Evolutionary conservation across 2,329 filamentous ascomycete genomes (phyloP), one percentile per base, ranked within the genome.

Genomic region (Paracoccidioides brasiliensis): DNA sequence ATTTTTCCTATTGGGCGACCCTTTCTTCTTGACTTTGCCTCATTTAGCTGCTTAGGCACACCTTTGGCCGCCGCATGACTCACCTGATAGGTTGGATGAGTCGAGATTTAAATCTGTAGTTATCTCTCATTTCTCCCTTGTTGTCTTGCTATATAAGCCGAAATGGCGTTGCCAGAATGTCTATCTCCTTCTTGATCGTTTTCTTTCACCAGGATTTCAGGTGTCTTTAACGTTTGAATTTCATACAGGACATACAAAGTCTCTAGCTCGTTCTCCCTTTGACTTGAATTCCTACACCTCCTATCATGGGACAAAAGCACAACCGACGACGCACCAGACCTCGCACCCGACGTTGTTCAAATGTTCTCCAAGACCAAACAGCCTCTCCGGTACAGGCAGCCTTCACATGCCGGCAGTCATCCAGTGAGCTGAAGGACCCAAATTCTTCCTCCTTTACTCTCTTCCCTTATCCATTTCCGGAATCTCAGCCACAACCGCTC

Each of bases 261-360:
- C 22, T 22, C 22, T 22, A 22, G 22, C 22, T 22, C 22, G 22
- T 30, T 9, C 33, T 14, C n/a, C n/a, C 12, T 4, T 44, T 15
- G 15, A 15, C 41, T 28, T 38, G 30, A 33, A n/a, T 32, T 9
- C 37, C 28, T 4, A 38, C 40, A n/a, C 52, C 10, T 53, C 30
- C 38, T 33, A 56, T 40, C 22, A 75, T 75, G 72, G 72, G 72
- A 63, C 73, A 74, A 61, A 71, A 71, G 60, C 73, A 75, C 60
- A 75, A 75, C 58, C 67, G 73, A 66, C 69, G 73, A 59, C 70
- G 72, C 52, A 72, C 69, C 58, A 69, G 72, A 59, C 68, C 70
- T 61, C 70, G 70, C 58, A 69, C 68, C 56, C 68, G 67, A 61
- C 67, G 70, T 58, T 63, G 64, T 60, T 62, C 54, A 59, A 63